phyloP scores from a whole-genome alignment of 306 rosid species.

The Cicer judaicum region DNA sequence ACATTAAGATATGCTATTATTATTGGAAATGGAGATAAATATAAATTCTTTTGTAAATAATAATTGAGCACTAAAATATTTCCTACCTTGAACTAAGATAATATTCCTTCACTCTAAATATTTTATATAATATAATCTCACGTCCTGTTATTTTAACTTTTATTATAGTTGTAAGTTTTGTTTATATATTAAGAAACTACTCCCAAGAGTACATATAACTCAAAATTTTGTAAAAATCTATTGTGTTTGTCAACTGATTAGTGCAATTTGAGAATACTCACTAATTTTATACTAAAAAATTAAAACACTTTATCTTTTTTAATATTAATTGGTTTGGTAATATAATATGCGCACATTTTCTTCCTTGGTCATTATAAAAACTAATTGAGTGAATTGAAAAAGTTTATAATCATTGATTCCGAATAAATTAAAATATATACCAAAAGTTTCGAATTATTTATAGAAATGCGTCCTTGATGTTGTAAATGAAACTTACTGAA shows the following conservation, averaged over 20 bases:
- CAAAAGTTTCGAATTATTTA: background rate
- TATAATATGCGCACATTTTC: background rate
- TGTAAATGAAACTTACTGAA: background rate
- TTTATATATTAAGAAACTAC: conserved; percentile 2
- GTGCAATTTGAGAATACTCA: background rate
- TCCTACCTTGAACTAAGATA: no score
- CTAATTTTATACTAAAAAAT: background rate
- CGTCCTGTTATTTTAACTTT: no score
- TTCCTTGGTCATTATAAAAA: background rate
- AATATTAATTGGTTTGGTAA: background rate
- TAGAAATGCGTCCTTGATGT: background rate
- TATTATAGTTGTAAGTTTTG: background rate
- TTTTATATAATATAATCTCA: no score
- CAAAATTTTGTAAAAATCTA: background rate
- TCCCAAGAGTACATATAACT: background rate
- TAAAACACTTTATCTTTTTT: background rate
- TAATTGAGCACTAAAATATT: no score
- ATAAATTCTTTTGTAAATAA: no score
- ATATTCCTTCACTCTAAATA: no score
- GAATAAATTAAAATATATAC: background rate
- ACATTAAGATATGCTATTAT: no score
- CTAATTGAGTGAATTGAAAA: background rate
- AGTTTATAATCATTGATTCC: background rate
- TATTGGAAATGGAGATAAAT: no score
- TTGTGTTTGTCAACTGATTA: background rate